phyloP scores from a whole-genome alignment of 2,329 filamentous ascomycete species.

The Calonectria honghensis region DNA sequence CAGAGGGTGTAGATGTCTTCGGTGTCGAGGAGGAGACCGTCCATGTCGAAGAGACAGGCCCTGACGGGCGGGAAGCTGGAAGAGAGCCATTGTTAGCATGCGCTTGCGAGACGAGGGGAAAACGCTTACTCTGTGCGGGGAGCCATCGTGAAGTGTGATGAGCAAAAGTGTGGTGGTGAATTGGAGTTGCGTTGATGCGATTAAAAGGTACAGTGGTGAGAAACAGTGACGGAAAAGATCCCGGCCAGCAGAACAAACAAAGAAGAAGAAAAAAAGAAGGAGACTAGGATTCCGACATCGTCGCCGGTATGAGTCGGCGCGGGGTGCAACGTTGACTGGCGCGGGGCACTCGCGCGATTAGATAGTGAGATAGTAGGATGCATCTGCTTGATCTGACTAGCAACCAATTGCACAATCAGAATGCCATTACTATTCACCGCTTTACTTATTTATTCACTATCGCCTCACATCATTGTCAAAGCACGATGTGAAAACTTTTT shows the following conservation, averaged over 20 bases:
- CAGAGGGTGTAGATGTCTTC: conserved; percentile 92
- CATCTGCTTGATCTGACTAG: background rate
- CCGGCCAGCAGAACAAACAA: conserved; percentile 34
- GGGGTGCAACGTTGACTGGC: conserved; percentile 23
- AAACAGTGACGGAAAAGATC: conserved; percentile 26
- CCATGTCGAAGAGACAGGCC: conserved; percentile 99
- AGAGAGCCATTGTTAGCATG: conserved; percentile 39
- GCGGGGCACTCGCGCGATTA: conserved; percentile 33
- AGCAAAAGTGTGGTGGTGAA: conserved; percentile 14
- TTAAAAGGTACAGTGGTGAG: background rate
- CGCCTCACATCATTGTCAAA: background rate
- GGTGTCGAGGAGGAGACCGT: conserved; percentile 94
- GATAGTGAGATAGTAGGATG: conserved; percentile 16
- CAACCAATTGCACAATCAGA: background rate
- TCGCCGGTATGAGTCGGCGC: conserved; percentile 29
- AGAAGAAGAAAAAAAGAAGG: background rate
- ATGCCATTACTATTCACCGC: conserved; percentile 7
- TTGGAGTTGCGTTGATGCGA: background rate
- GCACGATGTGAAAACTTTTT: conserved; percentile 11
- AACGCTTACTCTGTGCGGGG: conserved; percentile 66
- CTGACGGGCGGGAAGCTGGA: conserved; percentile 84
- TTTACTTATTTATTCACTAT: background rate
- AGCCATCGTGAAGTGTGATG: conserved; percentile 59
- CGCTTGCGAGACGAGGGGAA: background rate
- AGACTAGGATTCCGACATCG: conserved; percentile 42